Percentiles rank a stretch among this genome's conserved stretches.
Conservation (phyloP, 768 basidiomycete species). For the Psilocybe tampanensis region DNA sequence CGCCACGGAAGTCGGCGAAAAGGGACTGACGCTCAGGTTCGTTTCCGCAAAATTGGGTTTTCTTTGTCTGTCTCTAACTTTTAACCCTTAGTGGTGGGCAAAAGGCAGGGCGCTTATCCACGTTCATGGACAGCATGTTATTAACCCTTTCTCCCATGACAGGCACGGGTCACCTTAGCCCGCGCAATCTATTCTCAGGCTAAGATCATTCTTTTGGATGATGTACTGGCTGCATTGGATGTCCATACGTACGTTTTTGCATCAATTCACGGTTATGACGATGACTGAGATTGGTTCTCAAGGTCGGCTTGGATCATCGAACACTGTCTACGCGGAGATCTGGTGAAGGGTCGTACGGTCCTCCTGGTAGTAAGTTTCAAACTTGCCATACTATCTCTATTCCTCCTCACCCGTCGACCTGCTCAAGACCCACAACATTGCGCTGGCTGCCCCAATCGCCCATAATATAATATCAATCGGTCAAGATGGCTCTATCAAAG, state of each 20-base stretch:
- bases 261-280: neutral
- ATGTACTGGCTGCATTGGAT: constrained; percentile 68
- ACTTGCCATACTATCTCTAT: neutral
- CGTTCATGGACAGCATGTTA: neutral
- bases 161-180: constrained; percentile 49
- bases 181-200: constrained; percentile 52
- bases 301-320: constrained; percentile 81
- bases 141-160: neutral
- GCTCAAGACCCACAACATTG: constrained; percentile 46
- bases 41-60: neutral
- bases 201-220: constrained; percentile 67
- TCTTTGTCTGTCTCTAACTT: neutral
- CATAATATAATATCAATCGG: constrained; percentile 56
- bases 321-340: constrained; percentile 74
- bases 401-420: neutral
- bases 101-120: constrained; percentile 3
- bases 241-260: constrained; percentile 26
- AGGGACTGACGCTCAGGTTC: constrained; percentile 12
- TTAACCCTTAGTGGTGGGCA: constrained; percentile 7
- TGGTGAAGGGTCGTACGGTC: constrained; percentile 74
- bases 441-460: constrained; percentile 50
- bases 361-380: constrained; percentile 63
- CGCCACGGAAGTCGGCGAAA: constrained; percentile 15
- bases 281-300: neutral
- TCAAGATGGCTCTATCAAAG: constrained; percentile 49